Evolutionary conservation across 345 rosid genomes (phyloP).

Genomic region (Mallotus nudiflorus): DNA sequence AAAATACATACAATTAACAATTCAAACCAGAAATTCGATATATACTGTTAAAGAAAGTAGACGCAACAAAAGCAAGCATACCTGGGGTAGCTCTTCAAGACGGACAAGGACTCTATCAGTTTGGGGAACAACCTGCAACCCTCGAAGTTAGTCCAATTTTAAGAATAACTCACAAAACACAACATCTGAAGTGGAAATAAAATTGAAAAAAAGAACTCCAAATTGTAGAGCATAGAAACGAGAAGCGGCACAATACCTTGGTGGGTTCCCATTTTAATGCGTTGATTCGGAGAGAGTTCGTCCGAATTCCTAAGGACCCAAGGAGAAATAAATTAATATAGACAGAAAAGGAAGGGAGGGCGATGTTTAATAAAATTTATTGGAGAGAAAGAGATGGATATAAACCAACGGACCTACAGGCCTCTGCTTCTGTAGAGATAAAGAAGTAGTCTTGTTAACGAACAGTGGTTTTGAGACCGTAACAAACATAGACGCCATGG

Average conservation of each 20-base stretch:
- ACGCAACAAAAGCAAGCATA: no score
- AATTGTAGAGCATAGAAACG: not conserved
- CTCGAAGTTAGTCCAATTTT: conserved; percentile 1
- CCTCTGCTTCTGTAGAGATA: conserved; percentile 31
- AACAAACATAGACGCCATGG: conserved; percentile 59
- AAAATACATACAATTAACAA: no score
- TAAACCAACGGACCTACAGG: conserved; percentile 47
- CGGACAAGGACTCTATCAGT: conserved; percentile 91
- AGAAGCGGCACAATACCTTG: conserved; percentile 40
- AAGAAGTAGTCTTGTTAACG: conserved; percentile 23
- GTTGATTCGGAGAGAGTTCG: conserved; percentile 53
- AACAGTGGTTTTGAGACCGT: conserved; percentile 47
- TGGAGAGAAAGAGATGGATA: not conserved
- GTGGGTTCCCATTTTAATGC: conserved; percentile 87
- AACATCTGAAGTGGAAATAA: not conserved
- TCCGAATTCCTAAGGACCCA: conserved; percentile 38
- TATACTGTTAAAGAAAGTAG: no score
- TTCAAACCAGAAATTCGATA: no score
- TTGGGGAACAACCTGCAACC: conserved; percentile 81
- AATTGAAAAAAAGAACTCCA: no score
- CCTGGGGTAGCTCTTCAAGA: conserved; percentile 79
- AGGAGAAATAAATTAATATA: not conserved
- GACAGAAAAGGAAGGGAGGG: no score
- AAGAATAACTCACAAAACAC: not conserved
- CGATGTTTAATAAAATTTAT: not conserved